phyloP scores from a whole-genome alignment of 768 basidiomycete species.

The Lactifluus pinguis region DNA sequence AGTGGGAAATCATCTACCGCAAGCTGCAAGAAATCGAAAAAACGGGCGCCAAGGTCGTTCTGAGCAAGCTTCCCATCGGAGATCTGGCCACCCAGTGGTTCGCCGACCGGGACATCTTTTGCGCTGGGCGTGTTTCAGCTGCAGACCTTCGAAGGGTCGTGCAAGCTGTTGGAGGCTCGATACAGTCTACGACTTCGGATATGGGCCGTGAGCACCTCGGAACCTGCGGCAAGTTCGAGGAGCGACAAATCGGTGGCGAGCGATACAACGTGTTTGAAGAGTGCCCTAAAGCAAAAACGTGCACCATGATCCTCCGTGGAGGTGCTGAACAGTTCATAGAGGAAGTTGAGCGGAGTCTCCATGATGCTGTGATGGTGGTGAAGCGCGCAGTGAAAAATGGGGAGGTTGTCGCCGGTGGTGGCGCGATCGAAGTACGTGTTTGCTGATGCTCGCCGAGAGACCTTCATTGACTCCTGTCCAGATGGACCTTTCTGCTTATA shows the following conservation, averaged over 20 bases:
- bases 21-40: conserved; percentile 94
- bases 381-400: conserved; percentile 94
- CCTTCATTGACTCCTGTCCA: conserved; percentile 25
- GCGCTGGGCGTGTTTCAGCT: conserved; percentile 88
- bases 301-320: conserved; percentile 87
- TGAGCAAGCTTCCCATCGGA: conserved; percentile 97
- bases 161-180: conserved; percentile 88
- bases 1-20: conserved; percentile 99
- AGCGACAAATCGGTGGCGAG: conserved; percentile 94
- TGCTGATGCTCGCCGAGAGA: neutral
- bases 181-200: conserved; percentile 94
- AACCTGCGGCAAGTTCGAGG: conserved; percentile 87
- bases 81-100: conserved; percentile 99
- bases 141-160: conserved; percentile 90
- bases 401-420: conserved; percentile 95
- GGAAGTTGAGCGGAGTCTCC: conserved; percentile 93
- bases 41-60: conserved; percentile 93
- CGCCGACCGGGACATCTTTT: conserved; percentile 97
- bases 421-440: conserved; percentile 76
- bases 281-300: conserved; percentile 90
- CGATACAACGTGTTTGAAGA: conserved; percentile 92
- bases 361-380: conserved; percentile 99
- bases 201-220: conserved; percentile 86
- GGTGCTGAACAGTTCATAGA: conserved; percentile 99
- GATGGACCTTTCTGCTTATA: conserved; percentile 97